A percentile compares a stretch with the other conserved stretches of the same genome.
phyloP scores from a whole-genome alignment of 2,329 filamentous ascomycete genomes.

The Fusarium transvaalense region DNA sequence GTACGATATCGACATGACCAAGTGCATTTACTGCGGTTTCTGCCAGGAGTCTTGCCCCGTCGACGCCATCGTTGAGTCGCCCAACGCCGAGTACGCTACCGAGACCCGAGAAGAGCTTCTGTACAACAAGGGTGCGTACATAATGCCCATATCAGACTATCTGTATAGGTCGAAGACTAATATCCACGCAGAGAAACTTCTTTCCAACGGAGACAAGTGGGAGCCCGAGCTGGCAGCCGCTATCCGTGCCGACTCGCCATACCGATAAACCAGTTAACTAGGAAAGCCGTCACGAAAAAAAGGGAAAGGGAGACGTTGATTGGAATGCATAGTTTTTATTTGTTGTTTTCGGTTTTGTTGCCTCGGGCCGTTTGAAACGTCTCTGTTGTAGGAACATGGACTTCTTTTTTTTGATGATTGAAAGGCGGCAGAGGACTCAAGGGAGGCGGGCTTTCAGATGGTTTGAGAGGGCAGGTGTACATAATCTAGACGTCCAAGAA shows the following conservation, averaged over 20 bases:
- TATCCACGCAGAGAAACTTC: slow-evolving; percentile 74
- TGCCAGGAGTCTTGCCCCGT: slow-evolving; percentile 99
- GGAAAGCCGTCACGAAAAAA: slow-evolving; percentile 36
- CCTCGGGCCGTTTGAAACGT: slow-evolving; percentile 31
- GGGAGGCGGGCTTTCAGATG: slow-evolving; percentile 25
- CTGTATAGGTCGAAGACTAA: slow-evolving; percentile 31
- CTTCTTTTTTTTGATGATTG: slow-evolving; percentile 26
- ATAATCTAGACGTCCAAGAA: slow-evolving; percentile 50
- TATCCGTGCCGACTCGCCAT: slow-evolving; percentile 93
- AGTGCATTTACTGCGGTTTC: slow-evolving; percentile 99
- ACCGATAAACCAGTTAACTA: slow-evolving; percentile 69
- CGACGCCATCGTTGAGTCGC: slow-evolving; percentile 82
- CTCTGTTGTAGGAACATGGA: slow-evolving; percentile 38
- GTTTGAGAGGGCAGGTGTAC: slow-evolving; percentile 42
- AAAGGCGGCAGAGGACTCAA: slow-evolving; percentile 17
- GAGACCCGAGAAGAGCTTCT: slow-evolving; percentile 89
- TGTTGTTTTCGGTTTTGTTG: slow-evolving; percentile 20
- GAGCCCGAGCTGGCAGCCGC: slow-evolving; percentile 95
- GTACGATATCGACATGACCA: slow-evolving; percentile 99
- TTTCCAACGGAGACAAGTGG: slow-evolving; percentile 95
- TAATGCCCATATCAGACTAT: slow-evolving; percentile 21
- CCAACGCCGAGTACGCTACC: slow-evolving; percentile 73
- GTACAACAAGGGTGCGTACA: slow-evolving; percentile 84
- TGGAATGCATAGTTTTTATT: slow-evolving; percentile 29
- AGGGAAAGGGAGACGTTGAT: slow-evolving; percentile 23